Evolutionary conservation across 208 protist species (phyloP).

Genomic region (Crithidia brevicula): DNA sequence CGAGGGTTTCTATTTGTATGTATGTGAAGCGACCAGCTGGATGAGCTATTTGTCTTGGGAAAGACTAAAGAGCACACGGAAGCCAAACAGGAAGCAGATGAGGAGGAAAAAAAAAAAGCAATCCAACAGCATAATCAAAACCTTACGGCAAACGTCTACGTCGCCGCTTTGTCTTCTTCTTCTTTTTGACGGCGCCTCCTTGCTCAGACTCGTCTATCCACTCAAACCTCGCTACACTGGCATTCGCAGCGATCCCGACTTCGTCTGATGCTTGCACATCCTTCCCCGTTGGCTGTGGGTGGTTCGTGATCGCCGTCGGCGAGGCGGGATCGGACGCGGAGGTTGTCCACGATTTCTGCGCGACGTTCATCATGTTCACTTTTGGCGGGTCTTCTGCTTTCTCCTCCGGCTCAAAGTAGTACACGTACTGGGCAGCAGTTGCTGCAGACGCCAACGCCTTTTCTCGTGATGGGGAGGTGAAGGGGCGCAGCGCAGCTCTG

Average conservation of each 20-base stretch:
- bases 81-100: no score
- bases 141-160: background rate
- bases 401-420: conserved; percentile 53
- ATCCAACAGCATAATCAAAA: background rate
- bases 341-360: no score
- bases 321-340: background rate
- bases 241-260: no score
- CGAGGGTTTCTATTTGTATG: no score
- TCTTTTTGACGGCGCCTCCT: conserved; percentile 15
- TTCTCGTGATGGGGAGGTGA: background rate
- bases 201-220: conserved; percentile 16
- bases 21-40: no score
- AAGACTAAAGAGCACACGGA: no score
- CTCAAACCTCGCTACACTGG: background rate
- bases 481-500: conserved; percentile 12
- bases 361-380: no score
- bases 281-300: background rate
- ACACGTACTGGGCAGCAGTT: conserved; percentile 32
- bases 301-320: background rate
- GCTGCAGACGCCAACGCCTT: conserved; percentile 8
- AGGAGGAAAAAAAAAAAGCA: background rate
- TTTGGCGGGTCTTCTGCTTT: no score
- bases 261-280: no score
- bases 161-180: background rate
- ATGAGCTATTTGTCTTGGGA: no score